Conservation (phyloP, 129 eudicot genomes). For the Daucus carota region DH1_v3.0 NC_030382.2:52368001-52368500, state of each 20-base stretch:
- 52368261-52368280: neutral
- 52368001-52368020: neutral
- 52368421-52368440: conserved; percentile 7
- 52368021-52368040: neutral
- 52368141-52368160: neutral
- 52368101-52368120: neutral
- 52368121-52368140: neutral
- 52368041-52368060: neutral
- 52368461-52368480: neutral
- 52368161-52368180: conserved; percentile 5
- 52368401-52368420: neutral
- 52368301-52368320: neutral
- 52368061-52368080: neutral
- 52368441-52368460: conserved; percentile 2
- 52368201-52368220: neutral
- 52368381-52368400: neutral
- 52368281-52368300: conserved; percentile 6
- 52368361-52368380: neutral
- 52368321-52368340: conserved; percentile 6
- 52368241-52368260: conserved; percentile 6
- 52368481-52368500: conserved; percentile 5
- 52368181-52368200: neutral
- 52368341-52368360: conserved; percentile 1
- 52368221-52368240: neutral
- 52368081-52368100: neutral